A percentile compares a stretch with the other conserved stretches of the same genome.
phyloP scores from a whole-genome alignment of 2,329 filamentous ascomycete species.

The Colletotrichum navitas region DNA sequence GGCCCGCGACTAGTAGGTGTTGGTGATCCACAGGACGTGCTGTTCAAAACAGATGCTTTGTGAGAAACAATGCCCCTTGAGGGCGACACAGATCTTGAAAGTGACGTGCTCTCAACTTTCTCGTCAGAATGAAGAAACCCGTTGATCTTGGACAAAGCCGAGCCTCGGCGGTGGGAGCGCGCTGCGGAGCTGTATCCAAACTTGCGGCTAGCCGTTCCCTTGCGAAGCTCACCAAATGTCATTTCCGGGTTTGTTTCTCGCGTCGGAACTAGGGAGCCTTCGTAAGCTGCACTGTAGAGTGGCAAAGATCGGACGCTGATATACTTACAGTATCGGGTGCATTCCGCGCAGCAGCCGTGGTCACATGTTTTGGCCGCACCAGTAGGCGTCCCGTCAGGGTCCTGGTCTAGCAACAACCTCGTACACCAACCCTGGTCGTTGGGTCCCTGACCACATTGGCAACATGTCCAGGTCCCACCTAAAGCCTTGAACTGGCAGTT shows the following conservation, averaged over 20 bases:
- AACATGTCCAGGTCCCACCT: slow-evolving; percentile 67
- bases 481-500: slow-evolving; percentile 65
- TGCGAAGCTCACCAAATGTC: slow-evolving; percentile 54
- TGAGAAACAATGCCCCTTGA: slow-evolving; percentile 28
- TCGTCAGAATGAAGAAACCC: slow-evolving; percentile 17
- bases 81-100: slow-evolving; percentile 41
- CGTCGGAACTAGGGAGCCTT: slow-evolving; percentile 48
- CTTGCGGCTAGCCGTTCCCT: slow-evolving; percentile 54
- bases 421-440: slow-evolving; percentile 68
- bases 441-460: slow-evolving; percentile 63
- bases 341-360: slow-evolving; percentile 66
- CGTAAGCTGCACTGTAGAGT: slow-evolving; percentile 3
- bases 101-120: slow-evolving; percentile 3
- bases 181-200: slow-evolving; percentile 50
- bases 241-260: slow-evolving; percentile 52
- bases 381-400: slow-evolving; percentile 49
- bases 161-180: slow-evolving; percentile 49
- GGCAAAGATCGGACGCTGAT: not conserved
- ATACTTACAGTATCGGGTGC: slow-evolving; percentile 58
- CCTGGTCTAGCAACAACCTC: slow-evolving; percentile 51
- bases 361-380: slow-evolving; percentile 60
- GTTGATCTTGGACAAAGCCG: slow-evolving; percentile 41
- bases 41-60: slow-evolving; percentile 23
- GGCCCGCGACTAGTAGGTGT: slow-evolving; percentile 41
- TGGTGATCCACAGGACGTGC: slow-evolving; percentile 20